A percentile compares a stretch with the other conserved stretches of the same genome.
phyloP scores from a whole-genome alignment of 2,329 filamentous ascomycete genomes.

The Seiridium unicorne region DNA sequence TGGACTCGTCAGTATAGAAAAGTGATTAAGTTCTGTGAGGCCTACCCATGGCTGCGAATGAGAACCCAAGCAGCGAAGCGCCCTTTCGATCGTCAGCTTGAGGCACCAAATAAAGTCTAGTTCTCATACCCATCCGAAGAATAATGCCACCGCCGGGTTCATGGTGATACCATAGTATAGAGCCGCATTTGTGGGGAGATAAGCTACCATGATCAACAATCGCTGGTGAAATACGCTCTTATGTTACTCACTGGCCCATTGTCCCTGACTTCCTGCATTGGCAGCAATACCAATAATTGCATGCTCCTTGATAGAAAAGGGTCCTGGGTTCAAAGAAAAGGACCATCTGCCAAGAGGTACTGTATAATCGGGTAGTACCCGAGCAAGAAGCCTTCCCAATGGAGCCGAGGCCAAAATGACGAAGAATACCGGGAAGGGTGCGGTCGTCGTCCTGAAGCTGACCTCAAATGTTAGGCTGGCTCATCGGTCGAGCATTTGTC shows the following conservation, averaged over 20 bases:
- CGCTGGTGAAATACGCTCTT: background rate
- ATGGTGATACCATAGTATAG: constrained; percentile 54
- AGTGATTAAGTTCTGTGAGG: background rate
- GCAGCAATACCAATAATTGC: constrained; percentile 55
- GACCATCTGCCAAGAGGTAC: constrained; percentile 45
- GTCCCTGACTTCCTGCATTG: constrained; percentile 5
- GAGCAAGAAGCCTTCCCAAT: constrained; percentile 50
- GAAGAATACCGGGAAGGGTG: constrained; percentile 60
- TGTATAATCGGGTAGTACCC: constrained; percentile 43
- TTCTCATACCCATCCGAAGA: constrained; percentile 51
- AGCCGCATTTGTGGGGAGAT: constrained; percentile 1
- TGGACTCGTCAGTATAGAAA: background rate
- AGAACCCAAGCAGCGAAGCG: constrained; percentile 4
- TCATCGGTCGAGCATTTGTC: background rate
- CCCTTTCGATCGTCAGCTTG: background rate
- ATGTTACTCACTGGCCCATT: constrained; percentile 3
- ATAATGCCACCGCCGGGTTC: constrained; percentile 51
- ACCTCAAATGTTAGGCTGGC: constrained; percentile 39
- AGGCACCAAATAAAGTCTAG: background rate
- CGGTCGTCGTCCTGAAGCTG: constrained; percentile 54
- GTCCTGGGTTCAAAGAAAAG: constrained; percentile 55
- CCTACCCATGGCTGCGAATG: constrained; percentile 5
- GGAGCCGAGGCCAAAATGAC: constrained; percentile 59
- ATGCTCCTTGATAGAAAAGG: constrained; percentile 58
- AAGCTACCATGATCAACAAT: background rate